Percentiles rank a stretch among this genome's conserved stretches.
Evolutionary conservation across 2,329 filamentous ascomycete genomes (phyloP).

Genomic region (Pseudopithomyces maydicus): DNA sequence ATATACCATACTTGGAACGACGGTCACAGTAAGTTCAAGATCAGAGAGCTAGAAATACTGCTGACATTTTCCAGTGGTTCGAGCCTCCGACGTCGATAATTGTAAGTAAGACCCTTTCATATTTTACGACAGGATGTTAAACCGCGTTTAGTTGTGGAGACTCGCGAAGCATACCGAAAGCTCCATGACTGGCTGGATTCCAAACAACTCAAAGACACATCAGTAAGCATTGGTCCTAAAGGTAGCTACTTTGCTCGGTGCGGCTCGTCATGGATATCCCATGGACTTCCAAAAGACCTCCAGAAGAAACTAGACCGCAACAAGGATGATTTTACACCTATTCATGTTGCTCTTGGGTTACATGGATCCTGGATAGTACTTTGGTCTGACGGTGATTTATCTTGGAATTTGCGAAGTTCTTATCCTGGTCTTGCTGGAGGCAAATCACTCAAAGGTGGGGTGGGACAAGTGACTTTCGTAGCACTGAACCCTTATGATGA

Average conservation of each 20-base stretch:
- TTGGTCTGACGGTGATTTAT: slow-evolving; percentile 7
- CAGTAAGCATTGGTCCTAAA: slow-evolving; percentile 14
- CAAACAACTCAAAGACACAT: slow-evolving; percentile 3
- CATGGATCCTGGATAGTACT: slow-evolving; percentile 12
- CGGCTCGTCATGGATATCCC: slow-evolving; percentile 3
- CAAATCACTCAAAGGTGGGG: not conserved
- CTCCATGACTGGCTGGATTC: slow-evolving; percentile 20
- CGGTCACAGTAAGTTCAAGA: not conserved
- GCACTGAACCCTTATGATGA: slow-evolving; percentile 9
- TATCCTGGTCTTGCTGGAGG: not conserved
- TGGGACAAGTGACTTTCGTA: slow-evolving; percentile 3
- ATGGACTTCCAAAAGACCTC: slow-evolving; percentile 12
- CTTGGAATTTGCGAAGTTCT: slow-evolving; percentile 8
- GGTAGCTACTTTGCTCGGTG: slow-evolving; percentile 16
- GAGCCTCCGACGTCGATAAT: slow-evolving; percentile 4
- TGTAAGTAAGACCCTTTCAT: slow-evolving; percentile 2
- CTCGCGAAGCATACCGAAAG: slow-evolving; percentile 6
- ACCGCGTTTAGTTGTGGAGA: not conserved
- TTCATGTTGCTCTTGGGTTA: slow-evolving; percentile 9
- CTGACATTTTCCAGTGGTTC: not conserved
- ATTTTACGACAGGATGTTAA: not conserved
- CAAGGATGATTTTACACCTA: slow-evolving; percentile 1
- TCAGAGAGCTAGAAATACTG: no score
- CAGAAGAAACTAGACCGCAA: not conserved
- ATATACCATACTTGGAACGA: not conserved